Evolutionary conservation across 2,329 filamentous ascomycete genomes (phyloP).

Genomic region (Fusarium sp.): DNA sequence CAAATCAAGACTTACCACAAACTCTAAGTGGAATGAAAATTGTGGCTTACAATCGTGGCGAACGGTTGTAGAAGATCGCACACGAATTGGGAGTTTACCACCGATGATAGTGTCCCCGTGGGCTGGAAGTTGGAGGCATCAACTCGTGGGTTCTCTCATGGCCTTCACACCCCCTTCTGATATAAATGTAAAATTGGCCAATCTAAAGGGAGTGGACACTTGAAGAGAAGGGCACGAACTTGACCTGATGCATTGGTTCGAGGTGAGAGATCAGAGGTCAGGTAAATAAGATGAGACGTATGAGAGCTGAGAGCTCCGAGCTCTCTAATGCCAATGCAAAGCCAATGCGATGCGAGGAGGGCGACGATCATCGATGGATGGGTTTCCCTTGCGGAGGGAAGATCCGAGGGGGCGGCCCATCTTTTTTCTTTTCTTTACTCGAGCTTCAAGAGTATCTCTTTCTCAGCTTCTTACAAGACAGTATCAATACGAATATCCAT

Average conservation of each 20-base stretch:
- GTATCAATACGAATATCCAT: slow-evolving; percentile 26
- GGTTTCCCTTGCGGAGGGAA: slow-evolving; percentile 34
- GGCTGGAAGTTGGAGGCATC: slow-evolving; percentile 38
- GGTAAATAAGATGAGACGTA: slow-evolving; percentile 17
- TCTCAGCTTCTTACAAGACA: background rate
- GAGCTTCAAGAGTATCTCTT: background rate
- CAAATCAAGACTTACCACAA: slow-evolving; percentile 3
- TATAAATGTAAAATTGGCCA: slow-evolving; percentile 27
- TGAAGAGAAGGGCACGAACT: slow-evolving; percentile 32
- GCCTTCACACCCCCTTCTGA: slow-evolving; percentile 24
- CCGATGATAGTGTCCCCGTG: slow-evolving; percentile 40
- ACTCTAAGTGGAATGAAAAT: background rate
- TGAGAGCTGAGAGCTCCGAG: slow-evolving; percentile 20
- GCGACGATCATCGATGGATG: slow-evolving; percentile 40
- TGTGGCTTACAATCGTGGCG: slow-evolving; percentile 45
- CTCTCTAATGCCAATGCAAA: background rate
- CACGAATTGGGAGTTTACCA: slow-evolving; percentile 19
- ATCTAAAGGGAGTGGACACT: slow-evolving; percentile 25
- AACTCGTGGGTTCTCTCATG: slow-evolving; percentile 28
- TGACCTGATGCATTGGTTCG: slow-evolving; percentile 35
- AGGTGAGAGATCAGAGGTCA: slow-evolving; percentile 10
- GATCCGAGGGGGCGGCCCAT: slow-evolving; percentile 33
- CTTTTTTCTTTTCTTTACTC: background rate
- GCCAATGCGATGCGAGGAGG: slow-evolving; percentile 25
- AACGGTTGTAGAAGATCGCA: slow-evolving; percentile 30